phyloP scores from a whole-genome alignment of 345 rosid genomes.

The Carallia brachiata region DNA sequence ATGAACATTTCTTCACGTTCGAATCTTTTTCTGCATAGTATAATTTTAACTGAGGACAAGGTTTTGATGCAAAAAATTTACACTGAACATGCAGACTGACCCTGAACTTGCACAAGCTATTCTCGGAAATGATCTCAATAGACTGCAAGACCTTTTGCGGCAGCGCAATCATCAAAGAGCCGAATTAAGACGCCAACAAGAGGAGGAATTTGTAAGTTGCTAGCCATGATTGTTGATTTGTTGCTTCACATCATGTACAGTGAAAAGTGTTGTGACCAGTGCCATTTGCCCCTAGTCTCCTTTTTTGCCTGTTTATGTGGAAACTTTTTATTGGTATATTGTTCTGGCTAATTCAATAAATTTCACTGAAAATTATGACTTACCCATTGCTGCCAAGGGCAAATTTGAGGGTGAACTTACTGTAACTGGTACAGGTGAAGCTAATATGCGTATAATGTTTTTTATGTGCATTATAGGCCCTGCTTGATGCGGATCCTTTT shows the following conservation, averaged over 20 bases:
- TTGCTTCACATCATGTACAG: neutral
- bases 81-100: conserved; percentile 46
- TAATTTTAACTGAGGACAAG: neutral
- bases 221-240: conserved; percentile 16
- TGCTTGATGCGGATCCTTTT: conserved; percentile 93
- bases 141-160: conserved; percentile 67
- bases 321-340: neutral
- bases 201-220: conserved; percentile 74
- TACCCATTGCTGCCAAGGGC: neutral
- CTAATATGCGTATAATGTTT: conserved; percentile 9
- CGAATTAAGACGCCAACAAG: conserved; percentile 58
- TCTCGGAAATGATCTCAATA: conserved; percentile 81
- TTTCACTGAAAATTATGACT: neutral
- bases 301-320: neutral
- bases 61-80: conserved; percentile 1
- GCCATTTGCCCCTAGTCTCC: neutral
- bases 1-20: neutral
- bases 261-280: neutral
- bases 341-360: neutral
- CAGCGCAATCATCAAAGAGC: conserved; percentile 71
- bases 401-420: no score
- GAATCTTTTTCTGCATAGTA: neutral
- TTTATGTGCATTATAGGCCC: conserved; percentile 49
- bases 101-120: conserved; percentile 91
- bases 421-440: neutral